Conservation (phyloP, 1,284 basidiomycete species). For the Sparassis latifolia region DNA sequence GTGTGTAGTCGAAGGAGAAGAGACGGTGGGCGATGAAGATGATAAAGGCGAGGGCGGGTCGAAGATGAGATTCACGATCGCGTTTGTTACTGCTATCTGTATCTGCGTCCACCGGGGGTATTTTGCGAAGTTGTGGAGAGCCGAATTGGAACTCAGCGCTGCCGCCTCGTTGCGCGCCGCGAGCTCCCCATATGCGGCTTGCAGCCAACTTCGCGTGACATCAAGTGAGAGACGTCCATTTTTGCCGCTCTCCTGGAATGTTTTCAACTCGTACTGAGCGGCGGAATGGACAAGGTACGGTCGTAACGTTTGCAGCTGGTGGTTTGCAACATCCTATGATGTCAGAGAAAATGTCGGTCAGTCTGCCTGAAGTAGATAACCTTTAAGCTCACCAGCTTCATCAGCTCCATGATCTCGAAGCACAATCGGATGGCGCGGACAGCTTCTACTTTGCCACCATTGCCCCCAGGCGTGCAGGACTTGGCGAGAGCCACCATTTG, state of each 20-base stretch:
- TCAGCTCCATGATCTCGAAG: constrained; percentile 88
- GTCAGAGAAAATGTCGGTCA: constrained; percentile 8
- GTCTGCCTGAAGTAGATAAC: constrained; percentile 2
- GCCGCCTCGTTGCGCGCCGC: constrained; percentile 18
- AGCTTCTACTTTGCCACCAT: constrained; percentile 54
- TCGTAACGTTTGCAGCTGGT: constrained; percentile 84
- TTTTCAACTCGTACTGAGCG: constrained; percentile 74
- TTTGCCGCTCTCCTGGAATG: constrained; percentile 60
- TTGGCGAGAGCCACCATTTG: constrained; percentile 72
- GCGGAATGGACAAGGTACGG: constrained; percentile 81
- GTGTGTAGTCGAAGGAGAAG: constrained; percentile 30
- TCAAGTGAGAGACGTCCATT: constrained; percentile 41
- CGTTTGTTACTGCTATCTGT: constrained; percentile 21
- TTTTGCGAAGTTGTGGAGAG: constrained; percentile 28
- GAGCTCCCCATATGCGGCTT: constrained; percentile 33
- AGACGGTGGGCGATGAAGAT: not conserved
- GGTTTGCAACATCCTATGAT: constrained; percentile 86
- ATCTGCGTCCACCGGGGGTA: constrained; percentile 17
- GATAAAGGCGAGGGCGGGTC: constrained; percentile 14
- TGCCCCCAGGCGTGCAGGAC: constrained; percentile 45
- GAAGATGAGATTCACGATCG: constrained; percentile 24
- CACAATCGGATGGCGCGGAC: constrained; percentile 77
- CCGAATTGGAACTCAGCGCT: constrained; percentile 32
- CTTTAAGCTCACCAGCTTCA: constrained; percentile 76
- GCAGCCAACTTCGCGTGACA: constrained; percentile 62